Evolutionary conservation across 345 rosid species (phyloP), one percentile per base, ranked within the genome.

Genomic region (Bruguiera gymnorhiza): DNA sequence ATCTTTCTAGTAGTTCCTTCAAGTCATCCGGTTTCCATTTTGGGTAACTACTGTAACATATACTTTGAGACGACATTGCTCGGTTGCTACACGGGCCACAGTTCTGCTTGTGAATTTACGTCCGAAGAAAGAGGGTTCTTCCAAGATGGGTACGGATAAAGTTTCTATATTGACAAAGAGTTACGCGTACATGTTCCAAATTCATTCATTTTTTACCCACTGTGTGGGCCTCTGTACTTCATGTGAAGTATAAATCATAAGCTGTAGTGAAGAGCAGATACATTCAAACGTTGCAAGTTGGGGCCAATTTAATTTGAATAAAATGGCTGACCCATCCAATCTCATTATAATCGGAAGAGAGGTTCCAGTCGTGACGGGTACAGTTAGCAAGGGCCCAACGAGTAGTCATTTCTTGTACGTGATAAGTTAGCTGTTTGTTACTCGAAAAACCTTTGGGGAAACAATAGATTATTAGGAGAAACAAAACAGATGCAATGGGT

Each of bases 21-120:
- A 57, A 67, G 74, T 90, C 95, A 3, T 70, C 93, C 1, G 96
- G 97, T 62, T 89, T 90, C 76, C 98, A 92, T 76, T 81, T 87
- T 70, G 97, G 91, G 59, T 87, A 78, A 78, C 37, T 50, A 59
- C 68, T 32, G 39, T 5, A 50, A 29, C 51, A 32, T 56, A 37
- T 37, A 37, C 13, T 37, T 2, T 37, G 46, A 37, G 46, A 9
- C 32, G 31, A 52, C 60, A 39, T 29, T 51, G 50, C 68, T 34
- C 60, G 34, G 55, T 43, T n/a, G 57, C 62, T 13, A 19, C 24
- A 0, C 2, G 23, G 27, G 39, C 24, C 9, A 65, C 1, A 2
- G 46, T 9, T 9, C 15, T 54, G 66, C 70, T 13, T 29, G 32
- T 60, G 57, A 68, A 62, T 62, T 62, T 60, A 19, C 59, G 15